These are phyloP conservation scores for Ogataea paradorogensis DNA, from an alignment of 805 yeast genomes.

Conservation along the genomic window DNA sequence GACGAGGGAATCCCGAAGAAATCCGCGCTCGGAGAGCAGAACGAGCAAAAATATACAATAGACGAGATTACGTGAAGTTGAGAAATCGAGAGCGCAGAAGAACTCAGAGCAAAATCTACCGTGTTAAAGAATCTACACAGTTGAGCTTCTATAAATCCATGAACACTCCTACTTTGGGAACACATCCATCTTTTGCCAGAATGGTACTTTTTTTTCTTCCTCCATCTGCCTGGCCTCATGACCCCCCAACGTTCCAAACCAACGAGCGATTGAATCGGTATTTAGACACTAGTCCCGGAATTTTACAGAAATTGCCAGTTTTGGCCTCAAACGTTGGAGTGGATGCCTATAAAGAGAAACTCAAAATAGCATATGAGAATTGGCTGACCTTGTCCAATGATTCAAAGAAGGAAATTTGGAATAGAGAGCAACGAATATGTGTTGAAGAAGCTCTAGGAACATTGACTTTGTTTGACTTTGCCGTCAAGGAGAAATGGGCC, in stretches of 20 bases:
- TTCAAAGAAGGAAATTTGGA: slow-evolving; percentile 42
- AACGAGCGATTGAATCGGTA: slow-evolving; percentile 30
- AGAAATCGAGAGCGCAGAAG: slow-evolving; percentile 44
- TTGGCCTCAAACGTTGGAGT: slow-evolving; percentile 10
- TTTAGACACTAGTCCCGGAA: slow-evolving; percentile 22
- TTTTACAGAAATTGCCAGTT: slow-evolving; percentile 24
- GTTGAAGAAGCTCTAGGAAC: slow-evolving; percentile 43
- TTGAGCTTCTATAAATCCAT: slow-evolving; percentile 36
- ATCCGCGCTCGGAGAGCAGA: slow-evolving; percentile 39
- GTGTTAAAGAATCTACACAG: slow-evolving; percentile 38
- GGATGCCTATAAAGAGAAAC: slow-evolving; percentile 33
- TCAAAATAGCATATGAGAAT: slow-evolving; percentile 44
- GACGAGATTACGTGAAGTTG: slow-evolving; percentile 46
- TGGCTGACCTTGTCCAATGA: slow-evolving; percentile 40
- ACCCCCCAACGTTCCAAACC: slow-evolving; percentile 49
- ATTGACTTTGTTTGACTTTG: slow-evolving; percentile 42
- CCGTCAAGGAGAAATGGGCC: slow-evolving; percentile 41
- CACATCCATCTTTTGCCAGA: slow-evolving; percentile 48
- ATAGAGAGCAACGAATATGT: slow-evolving; percentile 40
- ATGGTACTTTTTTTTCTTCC: slow-evolving; percentile 46
- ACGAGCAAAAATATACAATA: slow-evolving; percentile 43
- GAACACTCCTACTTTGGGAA: slow-evolving; percentile 38
- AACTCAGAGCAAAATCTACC: slow-evolving; percentile 39
- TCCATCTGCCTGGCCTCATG: slow-evolving; percentile 49
- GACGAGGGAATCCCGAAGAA: slow-evolving; percentile 47